These are phyloP conservation scores for Canna indica DNA, from an alignment of 176 grass and related monocot genomes.

Conservation along the genomic window DNA sequence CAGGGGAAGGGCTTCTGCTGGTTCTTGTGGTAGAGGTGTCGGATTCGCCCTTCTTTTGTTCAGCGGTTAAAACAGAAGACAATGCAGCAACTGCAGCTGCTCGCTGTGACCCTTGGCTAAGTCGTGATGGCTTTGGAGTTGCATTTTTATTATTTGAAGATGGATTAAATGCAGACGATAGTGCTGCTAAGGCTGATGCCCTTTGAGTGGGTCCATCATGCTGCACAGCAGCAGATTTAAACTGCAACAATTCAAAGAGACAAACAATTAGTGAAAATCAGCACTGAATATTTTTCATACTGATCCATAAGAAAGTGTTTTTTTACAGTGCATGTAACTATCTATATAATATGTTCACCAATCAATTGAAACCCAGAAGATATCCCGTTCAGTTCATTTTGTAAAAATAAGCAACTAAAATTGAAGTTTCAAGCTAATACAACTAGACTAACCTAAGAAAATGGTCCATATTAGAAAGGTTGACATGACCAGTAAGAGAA, in stretches of 20 bases:
- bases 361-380: neutral
- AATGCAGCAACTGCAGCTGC: slow-evolving; percentile 89
- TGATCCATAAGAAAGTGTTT: neutral
- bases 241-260: slow-evolving; percentile 26
- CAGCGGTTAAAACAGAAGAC: slow-evolving; percentile 74
- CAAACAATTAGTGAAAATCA: neutral
- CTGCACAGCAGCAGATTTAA: slow-evolving; percentile 8
- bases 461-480: neutral
- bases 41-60: slow-evolving; percentile 59
- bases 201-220: slow-evolving; percentile 13
- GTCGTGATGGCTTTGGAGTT: slow-evolving; percentile 28
- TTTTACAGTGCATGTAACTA: neutral
- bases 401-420: neutral
- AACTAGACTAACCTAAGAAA: neutral
- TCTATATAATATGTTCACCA: neutral
- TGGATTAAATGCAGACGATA: slow-evolving; percentile 20
- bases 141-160: slow-evolving; percentile 51
- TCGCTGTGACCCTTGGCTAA: slow-evolving; percentile 84
- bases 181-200: slow-evolving; percentile 15
- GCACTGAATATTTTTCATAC: neutral
- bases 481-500: neutral
- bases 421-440: neutral
- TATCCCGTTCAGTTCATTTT: no score
- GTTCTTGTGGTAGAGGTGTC: slow-evolving; percentile 42
- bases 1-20: slow-evolving; percentile 35